A percentile compares a stretch with the other conserved stretches of the same genome.
phyloP scores from a whole-genome alignment of 164 flowering plant species.

The Magnolia changhungtana region DNA sequence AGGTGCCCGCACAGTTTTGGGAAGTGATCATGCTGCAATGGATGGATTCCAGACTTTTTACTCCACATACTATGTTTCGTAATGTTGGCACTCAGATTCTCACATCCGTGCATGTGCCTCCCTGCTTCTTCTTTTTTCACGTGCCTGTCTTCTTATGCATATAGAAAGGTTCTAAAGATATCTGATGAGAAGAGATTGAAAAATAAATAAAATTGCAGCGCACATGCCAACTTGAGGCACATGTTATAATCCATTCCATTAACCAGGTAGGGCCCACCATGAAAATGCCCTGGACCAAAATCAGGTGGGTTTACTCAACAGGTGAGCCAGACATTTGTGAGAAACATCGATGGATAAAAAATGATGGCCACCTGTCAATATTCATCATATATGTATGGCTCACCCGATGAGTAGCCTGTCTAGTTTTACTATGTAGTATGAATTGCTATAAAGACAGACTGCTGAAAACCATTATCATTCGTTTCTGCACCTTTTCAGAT shows the following conservation, averaged over 20 bases:
- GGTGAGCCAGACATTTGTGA: too few relatives aligned
- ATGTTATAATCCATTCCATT: too few relatives aligned
- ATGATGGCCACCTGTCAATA: too few relatives aligned
- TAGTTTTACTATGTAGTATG: neutral
- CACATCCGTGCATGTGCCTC: neutral
- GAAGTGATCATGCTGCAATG: neutral
- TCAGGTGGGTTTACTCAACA: too few relatives aligned
- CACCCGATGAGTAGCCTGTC: neutral
- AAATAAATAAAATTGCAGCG: too few relatives aligned
- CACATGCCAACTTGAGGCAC: too few relatives aligned
- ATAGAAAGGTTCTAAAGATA: neutral
- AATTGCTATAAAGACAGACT: neutral
- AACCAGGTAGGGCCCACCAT: too few relatives aligned
- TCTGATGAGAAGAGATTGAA: too few relatives aligned
- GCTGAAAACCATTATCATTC: neutral
- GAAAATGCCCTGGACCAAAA: too few relatives aligned
- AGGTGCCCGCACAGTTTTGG: neutral
- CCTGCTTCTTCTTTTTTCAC: neutral
- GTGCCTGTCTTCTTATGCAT: neutral
- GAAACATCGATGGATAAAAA: too few relatives aligned
- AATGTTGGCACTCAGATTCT: neutral
- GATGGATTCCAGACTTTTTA: neutral
- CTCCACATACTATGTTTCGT: neutral
- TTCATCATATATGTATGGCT: neutral
- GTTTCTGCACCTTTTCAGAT: constrained; percentile 34